Evolutionary conservation across 495 filamentous ascomycete genomes (phyloP).

Genomic region (Bombardia bombarda): DNA sequence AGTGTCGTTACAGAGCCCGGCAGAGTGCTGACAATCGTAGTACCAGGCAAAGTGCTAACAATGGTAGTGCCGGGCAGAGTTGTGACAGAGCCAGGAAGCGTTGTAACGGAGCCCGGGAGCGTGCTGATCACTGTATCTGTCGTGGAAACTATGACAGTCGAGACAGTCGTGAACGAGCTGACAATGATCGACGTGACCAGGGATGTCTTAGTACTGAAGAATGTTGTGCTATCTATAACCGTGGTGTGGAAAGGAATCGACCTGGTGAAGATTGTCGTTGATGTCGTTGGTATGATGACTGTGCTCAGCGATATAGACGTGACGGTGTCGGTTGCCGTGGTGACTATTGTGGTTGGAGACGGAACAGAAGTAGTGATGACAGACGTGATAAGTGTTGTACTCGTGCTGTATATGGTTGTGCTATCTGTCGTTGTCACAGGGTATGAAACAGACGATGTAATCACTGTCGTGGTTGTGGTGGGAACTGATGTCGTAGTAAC

Average conservation of each 20-base stretch:
- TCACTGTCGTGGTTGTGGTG: too few species aligned
- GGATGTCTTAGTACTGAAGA: conserved; percentile 4
- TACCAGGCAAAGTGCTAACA: neutral
- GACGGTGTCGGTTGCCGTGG: conserved; percentile 11
- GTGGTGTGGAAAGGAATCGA: neutral
- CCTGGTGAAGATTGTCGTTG: neutral
- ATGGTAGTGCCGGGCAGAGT: neutral
- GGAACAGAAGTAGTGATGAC: neutral
- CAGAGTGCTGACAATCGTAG: neutral
- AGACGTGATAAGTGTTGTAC: neutral
- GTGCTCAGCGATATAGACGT: conserved; percentile 6
- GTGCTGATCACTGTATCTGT: conserved; percentile 8
- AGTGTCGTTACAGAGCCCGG: conserved; percentile 18
- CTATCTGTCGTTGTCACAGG: too few species aligned
- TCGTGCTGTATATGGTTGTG: neutral
- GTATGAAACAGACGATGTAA: too few species aligned
- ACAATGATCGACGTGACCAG: conserved; percentile 11
- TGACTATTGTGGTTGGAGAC: neutral
- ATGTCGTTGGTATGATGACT: neutral
- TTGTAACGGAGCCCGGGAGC: neutral
- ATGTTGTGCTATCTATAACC: conserved; percentile 9
- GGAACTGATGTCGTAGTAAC: too few species aligned
- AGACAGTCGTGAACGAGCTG: conserved; percentile 20
- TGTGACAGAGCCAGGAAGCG: neutral
- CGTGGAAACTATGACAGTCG: conserved; percentile 13